Evolutionary conservation across 192 early-diverging fungal species (phyloP), one percentile per base, ranked within the genome.

Genomic region (Coemansia aciculifera): DNA sequence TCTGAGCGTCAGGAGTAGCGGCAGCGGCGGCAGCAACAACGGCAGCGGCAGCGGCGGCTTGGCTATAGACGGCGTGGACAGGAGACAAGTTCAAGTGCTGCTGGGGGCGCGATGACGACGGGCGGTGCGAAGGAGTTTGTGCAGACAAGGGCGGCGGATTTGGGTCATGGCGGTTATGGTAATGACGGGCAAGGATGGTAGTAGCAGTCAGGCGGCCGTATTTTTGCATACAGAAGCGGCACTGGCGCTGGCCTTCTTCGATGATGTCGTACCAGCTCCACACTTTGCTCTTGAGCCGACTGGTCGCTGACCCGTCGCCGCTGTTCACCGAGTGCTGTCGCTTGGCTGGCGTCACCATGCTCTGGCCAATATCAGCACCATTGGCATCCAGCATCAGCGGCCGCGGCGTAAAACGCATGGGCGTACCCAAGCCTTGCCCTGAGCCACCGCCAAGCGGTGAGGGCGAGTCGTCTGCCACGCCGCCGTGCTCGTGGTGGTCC

Each of bases 211-310:
- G 72, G 3, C 75, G 75, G 29, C 81, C 76, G 63, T 83, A 83
- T 37, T 67, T 72, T 49, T 83, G 81, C 48, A 72, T 21, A 52
- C 81, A 83, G 52, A 78, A 83, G 51, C 59, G 65, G 63, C 81
- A 83, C 63, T 78, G 76, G 63, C 81, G 76, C 42, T 72, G 62
- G 17, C 81, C 76, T 27, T 83, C 81, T 12, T 69, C 40, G 44
- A 74, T 19, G 43, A 83, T 71, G 23, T 78, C 76, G 59, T 83
- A 83, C 81, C 81, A 83, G 31, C 62, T 69, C 81, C 81, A 83
- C 31, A 83, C 81, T 37, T 75, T 74, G 67, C 81, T 83, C 64
- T 83, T 83, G 13, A 83, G 70, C 24, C 81, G 67, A 38, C 69
- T 74, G 68, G 62, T 71, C 42, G 57, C 46, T 60, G 62, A 66